Evolutionary conservation across 23 red algal species (phyloP), one percentile per base, ranked within the genome.

Genomic region (Gracilaria domingensis): DNA sequence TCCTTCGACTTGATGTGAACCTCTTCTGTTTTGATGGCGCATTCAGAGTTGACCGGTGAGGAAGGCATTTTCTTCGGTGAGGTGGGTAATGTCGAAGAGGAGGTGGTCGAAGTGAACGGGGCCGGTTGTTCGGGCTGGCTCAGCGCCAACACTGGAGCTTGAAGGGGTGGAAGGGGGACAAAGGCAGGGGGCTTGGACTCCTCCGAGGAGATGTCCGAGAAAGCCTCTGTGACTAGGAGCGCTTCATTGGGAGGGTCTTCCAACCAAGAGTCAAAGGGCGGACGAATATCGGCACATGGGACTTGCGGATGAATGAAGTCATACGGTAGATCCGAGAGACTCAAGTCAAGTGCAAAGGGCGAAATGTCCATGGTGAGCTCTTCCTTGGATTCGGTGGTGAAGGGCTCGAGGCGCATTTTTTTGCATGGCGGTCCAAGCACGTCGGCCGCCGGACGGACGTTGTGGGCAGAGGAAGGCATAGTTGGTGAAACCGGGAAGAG

Each of bases 201-300:
- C 0, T 75, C 69, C 4, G 69, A 75, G 35, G 69, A 75, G 36
- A 75, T 75, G 39, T 75, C 69, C n/a, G 69, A 75, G 69, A 75
- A 75, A 16, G 69, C 69, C 8, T 75, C 69, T 4, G 69, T 75
- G 39, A 75, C 69, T 5, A 36, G 69, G 69, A 44, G 69, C 7
- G 4, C 33, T 3, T 75, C 69, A 16, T 45, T 35, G 14, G 69
- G 69, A 30, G 69, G 69, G 17, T 75, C 36, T 30, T 75, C 69
- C 69, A 75, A 45, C 69, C 69, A 75, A 8, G 12, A 17, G 35
- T 75, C 69, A 24, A 75, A 75, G 13, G 69, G 35, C 6, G 69
- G 36, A 23, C 69, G 69, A 9, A 75, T 12, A 45, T 75, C 69
- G 14, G 69, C 23, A 25, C 34, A 45, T 2, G 35, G 33, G 36